Base-by-base conservation (phyloP, 352 stramenopile genomes). In the Globisporangium alternatum region DNA sequence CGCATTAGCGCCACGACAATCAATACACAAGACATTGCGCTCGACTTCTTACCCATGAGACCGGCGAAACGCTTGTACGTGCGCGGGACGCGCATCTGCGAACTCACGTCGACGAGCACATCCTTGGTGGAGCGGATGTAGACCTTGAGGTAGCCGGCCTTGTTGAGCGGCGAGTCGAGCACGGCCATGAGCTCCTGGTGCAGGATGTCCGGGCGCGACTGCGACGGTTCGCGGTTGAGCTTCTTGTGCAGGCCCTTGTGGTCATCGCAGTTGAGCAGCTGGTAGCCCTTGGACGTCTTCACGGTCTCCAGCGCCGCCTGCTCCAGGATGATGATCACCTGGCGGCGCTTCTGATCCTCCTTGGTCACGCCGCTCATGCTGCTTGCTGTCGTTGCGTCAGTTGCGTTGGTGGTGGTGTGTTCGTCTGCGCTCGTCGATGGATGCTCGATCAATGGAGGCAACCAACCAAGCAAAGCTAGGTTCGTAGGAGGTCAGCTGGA, bases 201-300 rank as follows among this genome's bases (percentile, higher is more conserved):
- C 56, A 98, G 83, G 77, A 99, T 99, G 82, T 99, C 98, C 1
- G 98, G 98, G 15, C 98, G 95, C 67, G 95, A 99, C 51, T 97
- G 84, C 68, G 96, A 97, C 25, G 97, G 97, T 67, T 99, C 97
- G 68, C 96, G 96, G 68, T 97, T 95, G 71, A 97, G 91, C 71
- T 98, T 98, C 68, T 97, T 97, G 72, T 98, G 91, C 44, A 98
- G 71, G 19, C 81, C 81, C 63, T 97, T 95, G 77, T 99, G 98
- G 83, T 99, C 98, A 76, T 99, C 98, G 71, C 97, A 99, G 85
- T 99, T 99, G 43, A 99, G 90, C 63, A 99, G 83, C 81, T 99
- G 96, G 74, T 99, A 99, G 54, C 98, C 93, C 68, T 98, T 98
- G 58, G 95, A 97, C 45, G 98, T 99, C 86, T 99, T 99, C 37